A percentile compares a stretch with the other conserved stretches of the same genome.
Conservation (phyloP, 768 basidiomycete genomes). For the Cubamyces lactineus region DNA sequence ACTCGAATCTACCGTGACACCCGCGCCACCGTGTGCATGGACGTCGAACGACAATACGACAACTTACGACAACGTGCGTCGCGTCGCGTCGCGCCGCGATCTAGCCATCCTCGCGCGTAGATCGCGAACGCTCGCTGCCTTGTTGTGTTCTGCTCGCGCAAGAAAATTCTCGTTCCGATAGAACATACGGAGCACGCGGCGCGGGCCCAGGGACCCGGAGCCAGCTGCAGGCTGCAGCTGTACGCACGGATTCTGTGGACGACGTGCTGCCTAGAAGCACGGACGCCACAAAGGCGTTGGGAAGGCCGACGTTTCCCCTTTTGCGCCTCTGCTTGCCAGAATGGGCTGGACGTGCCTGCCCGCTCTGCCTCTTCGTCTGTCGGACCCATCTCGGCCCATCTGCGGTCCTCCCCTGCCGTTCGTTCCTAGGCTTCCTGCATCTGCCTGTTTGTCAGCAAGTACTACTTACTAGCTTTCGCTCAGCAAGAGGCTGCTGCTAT, state of each 20-base stretch:
- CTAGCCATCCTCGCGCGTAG: too few relatives aligned
- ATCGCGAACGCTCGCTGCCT: too few relatives aligned
- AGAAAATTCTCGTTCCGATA: too few relatives aligned
- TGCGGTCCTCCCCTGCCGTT: conserved; percentile 10
- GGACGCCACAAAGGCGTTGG: conserved; percentile 21
- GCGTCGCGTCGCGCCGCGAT: too few relatives aligned
- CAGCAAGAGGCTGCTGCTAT: too few relatives aligned
- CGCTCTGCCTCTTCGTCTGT: not conserved
- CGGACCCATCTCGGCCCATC: conserved; percentile 26
- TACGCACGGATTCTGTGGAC: not conserved
- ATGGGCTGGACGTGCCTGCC: not conserved
- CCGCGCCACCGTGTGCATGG: not conserved
- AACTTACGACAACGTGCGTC: not conserved
- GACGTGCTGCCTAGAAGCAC: not conserved
- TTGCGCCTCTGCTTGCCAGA: not conserved
- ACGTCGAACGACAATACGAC: not conserved
- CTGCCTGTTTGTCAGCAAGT: not conserved
- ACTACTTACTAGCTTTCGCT: not conserved
- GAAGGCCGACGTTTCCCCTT: conserved; percentile 23
- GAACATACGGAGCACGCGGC: too few relatives aligned
- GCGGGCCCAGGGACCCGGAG: too few relatives aligned
- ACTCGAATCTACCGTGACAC: not conserved
- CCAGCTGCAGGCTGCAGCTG: not conserved
- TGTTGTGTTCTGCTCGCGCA: not conserved
- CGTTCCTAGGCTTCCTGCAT: not conserved